Conservation (phyloP, 2,329 filamentous ascomycete species). For the Diplodia seriata region DNA sequence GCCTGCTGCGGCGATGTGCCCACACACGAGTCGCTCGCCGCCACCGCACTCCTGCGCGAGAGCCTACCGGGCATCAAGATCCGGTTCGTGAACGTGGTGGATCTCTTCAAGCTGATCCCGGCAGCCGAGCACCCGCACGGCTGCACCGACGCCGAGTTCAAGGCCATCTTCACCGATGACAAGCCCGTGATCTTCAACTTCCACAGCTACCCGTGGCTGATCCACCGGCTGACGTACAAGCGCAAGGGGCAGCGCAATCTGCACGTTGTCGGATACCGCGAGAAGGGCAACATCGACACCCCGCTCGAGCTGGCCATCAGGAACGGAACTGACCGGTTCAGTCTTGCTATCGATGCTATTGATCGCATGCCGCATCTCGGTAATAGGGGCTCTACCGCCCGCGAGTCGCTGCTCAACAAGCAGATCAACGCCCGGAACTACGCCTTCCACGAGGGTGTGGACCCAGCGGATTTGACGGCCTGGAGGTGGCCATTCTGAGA, state of each 20-base stretch:
- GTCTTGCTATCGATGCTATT: constrained; percentile 77
- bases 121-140: constrained; percentile 75
- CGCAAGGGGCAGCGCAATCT: constrained; percentile 71
- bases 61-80: constrained; percentile 75
- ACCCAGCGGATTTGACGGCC: constrained; percentile 68
- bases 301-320: constrained; percentile 79
- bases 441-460: constrained; percentile 72
- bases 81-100: constrained; percentile 80
- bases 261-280: constrained; percentile 78
- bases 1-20: constrained; percentile 77
- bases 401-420: constrained; percentile 69
- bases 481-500: constrained; percentile 67
- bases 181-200: constrained; percentile 83
- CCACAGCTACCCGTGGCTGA: constrained; percentile 82
- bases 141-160: constrained; percentile 70
- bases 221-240: constrained; percentile 79
- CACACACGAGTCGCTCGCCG: constrained; percentile 76
- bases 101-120: constrained; percentile 80
- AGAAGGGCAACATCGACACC: constrained; percentile 86
- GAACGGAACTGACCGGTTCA: constrained; percentile 79
- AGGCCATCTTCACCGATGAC: constrained; percentile 72
- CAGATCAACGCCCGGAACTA: constrained; percentile 69
- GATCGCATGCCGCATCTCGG: constrained; percentile 68
- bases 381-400: constrained; percentile 67
- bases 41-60: constrained; percentile 74